These are phyloP conservation scores for Ascochyta lentis DNA, from an alignment of 2,329 filamentous ascomycete genomes.

Conservation along the genomic window DNA sequence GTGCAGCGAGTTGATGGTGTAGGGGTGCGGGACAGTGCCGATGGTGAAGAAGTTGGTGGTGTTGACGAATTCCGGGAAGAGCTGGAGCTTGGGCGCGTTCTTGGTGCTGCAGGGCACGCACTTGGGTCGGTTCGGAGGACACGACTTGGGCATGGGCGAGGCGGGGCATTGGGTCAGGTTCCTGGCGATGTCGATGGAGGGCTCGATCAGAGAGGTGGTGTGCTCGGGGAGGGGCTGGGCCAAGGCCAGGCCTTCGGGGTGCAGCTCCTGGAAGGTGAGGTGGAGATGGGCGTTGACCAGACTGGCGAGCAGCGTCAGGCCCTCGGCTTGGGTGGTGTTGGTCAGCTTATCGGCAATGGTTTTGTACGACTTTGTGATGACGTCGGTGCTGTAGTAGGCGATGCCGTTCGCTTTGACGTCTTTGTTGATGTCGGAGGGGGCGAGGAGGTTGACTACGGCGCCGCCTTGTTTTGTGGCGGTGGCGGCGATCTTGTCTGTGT, in stretches of 20 bases:
- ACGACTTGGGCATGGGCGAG: slow-evolving; percentile 75
- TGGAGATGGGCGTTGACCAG: slow-evolving; percentile 89
- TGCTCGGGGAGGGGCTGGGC: slow-evolving; percentile 79
- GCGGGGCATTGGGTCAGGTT: slow-evolving; percentile 78
- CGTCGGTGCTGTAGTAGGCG: slow-evolving; percentile 75
- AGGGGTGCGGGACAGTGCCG: slow-evolving; percentile 88
- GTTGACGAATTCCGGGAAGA: slow-evolving; percentile 73
- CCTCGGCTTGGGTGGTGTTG: slow-evolving; percentile 61
- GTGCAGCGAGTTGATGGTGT: slow-evolving; percentile 76
- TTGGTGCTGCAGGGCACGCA: slow-evolving; percentile 75
- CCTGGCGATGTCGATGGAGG: slow-evolving; percentile 71
- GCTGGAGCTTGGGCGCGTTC: slow-evolving; percentile 70
- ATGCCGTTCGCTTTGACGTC: slow-evolving; percentile 72
- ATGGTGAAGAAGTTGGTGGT: slow-evolving; percentile 77
- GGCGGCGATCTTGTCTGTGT: slow-evolving; percentile 66
- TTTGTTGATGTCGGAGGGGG: slow-evolving; percentile 66
- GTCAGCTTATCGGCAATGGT: slow-evolving; percentile 69
- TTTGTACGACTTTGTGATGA: slow-evolving; percentile 69
- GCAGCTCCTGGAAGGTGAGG: slow-evolving; percentile 80
- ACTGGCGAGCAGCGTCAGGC: slow-evolving; percentile 70
- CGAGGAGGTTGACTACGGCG: slow-evolving; percentile 63
- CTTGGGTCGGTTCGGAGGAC: slow-evolving; percentile 78
- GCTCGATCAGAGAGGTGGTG: slow-evolving; percentile 75
- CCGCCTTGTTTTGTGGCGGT: slow-evolving; percentile 62
- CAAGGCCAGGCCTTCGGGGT: slow-evolving; percentile 77